Evolutionary conservation across 1,284 basidiomycete genomes (phyloP), one percentile per base, ranked within the genome.

Genomic region (Hortiboletus rubellus): DNA sequence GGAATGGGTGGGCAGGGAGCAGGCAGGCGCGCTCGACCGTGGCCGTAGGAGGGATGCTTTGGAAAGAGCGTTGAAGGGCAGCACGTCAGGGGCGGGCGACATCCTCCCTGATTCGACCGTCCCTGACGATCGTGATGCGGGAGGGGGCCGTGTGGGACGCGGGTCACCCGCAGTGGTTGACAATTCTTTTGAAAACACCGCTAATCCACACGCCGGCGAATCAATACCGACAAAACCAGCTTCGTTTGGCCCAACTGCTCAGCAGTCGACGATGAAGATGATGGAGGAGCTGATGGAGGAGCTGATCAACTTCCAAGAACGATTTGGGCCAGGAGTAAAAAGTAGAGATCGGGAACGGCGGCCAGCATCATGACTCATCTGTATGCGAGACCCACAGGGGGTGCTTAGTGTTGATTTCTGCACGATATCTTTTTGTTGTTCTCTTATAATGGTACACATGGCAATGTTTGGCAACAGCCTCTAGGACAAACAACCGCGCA

Each of bases 221-320:
- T 43, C 47, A 27, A 42, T 33, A 46, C 42, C 55, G 22, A 55
- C 30, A 36, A 61, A 63, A 47, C 49, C 48, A 14, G 18, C 30
- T 1, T 42, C 54, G 22, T 46, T 57, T 33, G 65, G 61, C 37
- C 44, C 46, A 34, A 43, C 52, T 10, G 36, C 54, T 9, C 60
- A 65, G 27, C 65, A 65, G 47, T 75, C 75, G 58, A 89, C 87
- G 47, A 86, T 90, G 80, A 86, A 84, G 73, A 80, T 91, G 76
- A 91, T 96, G 86, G 92, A 94, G 72, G 89, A 89, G 66, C 76
- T 96, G 7, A 92, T 92, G 83, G 83, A 90, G 66, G 92, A 95
- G 69, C 74, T 96, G 42, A 91, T 93, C 61, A 79, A 75, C 47
- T 96, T 96, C 70, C 93, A 96, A 75, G 92, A 95, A 70, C 82